Conservation (phyloP, 805 yeast species). For the Ogataea populi-albae region DNA sequence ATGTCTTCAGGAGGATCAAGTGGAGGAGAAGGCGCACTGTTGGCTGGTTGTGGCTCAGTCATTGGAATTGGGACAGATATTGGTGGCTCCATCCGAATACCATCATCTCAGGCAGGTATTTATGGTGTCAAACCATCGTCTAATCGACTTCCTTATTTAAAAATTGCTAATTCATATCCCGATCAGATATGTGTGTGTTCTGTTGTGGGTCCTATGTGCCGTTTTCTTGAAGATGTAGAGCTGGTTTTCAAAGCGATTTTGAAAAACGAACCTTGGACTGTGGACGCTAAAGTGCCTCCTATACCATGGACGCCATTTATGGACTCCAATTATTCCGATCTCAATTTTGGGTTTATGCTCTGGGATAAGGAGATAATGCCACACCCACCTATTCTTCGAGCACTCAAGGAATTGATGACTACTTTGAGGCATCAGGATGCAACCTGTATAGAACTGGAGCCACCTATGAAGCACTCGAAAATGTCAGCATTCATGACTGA, state of each 20-base stretch:
- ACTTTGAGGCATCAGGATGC: slow-evolving; percentile 37
- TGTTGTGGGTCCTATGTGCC: slow-evolving; percentile 37
- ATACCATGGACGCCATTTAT: slow-evolving; percentile 44
- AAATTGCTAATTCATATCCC: slow-evolving; percentile 32
- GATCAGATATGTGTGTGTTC: slow-evolving; percentile 33
- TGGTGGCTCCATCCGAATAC: slow-evolving; percentile 39
- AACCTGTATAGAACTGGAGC: slow-evolving; percentile 40
- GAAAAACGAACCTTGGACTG: slow-evolving; percentile 41
- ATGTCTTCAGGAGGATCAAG: slow-evolving; percentile 43
- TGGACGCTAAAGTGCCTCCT: slow-evolving; percentile 50
- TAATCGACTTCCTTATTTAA: slow-evolving; percentile 35
- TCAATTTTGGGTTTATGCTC: slow-evolving; percentile 45
- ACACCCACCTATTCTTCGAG: slow-evolving; percentile 54
- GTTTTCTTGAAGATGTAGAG: slow-evolving; percentile 32
- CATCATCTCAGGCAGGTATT: slow-evolving; percentile 32
- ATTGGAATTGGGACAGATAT: slow-evolving; percentile 40
- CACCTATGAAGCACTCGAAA: slow-evolving; percentile 28
- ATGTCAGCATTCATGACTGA: slow-evolving; percentile 26
- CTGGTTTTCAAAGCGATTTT: slow-evolving; percentile 38
- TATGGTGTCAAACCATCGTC: slow-evolving; percentile 34
- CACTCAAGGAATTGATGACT: slow-evolving; percentile 31
- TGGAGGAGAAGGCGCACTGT: slow-evolving; percentile 43
- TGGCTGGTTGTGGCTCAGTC: slow-evolving; percentile 31
- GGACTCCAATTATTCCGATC: slow-evolving; percentile 19
- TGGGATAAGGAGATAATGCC: slow-evolving; percentile 49